These are phyloP conservation scores for Ogataea polymorpha DNA, from an alignment of 805 yeast genomes.

Conservation along the genomic window DNA sequence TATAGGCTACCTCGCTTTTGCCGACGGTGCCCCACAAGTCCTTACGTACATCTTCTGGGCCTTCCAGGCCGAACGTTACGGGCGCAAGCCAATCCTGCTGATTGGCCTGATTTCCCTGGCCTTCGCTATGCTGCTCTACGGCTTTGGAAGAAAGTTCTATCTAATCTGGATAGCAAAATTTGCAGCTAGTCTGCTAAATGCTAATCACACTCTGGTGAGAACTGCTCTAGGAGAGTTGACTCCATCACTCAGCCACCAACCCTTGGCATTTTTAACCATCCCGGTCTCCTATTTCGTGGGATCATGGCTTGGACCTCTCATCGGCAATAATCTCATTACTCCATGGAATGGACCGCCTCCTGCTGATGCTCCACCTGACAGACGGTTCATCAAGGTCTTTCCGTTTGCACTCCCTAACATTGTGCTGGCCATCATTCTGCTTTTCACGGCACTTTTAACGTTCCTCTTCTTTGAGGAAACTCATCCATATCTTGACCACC, in stretches of 20 bases:
- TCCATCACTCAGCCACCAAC: not conserved
- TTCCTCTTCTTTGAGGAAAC: constrained; percentile 1
- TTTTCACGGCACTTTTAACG: not conserved
- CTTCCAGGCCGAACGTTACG: not conserved
- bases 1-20: not conserved
- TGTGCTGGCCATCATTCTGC: not conserved
- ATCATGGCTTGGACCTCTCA: not conserved
- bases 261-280: not conserved
- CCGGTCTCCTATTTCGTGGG: not conserved
- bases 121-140: not conserved
- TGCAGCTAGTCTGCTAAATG: not conserved
- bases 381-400: not conserved
- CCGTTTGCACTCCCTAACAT: constrained; percentile 1
- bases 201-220: not conserved
- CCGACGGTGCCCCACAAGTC: not conserved
- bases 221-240: not conserved
- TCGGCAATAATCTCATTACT: not conserved
- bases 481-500: not conserved
- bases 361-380: not conserved
- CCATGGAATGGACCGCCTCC: constrained; percentile 1
- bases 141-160: not conserved
- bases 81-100: not conserved
- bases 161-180: constrained; percentile 1
- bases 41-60: not conserved
- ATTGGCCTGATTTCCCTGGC: not conserved